Percentiles rank a stretch among this genome's conserved stretches.
Evolutionary conservation across 805 yeast genomes (phyloP).

Genomic region (Wickerhamiella occidentalis): DNA sequence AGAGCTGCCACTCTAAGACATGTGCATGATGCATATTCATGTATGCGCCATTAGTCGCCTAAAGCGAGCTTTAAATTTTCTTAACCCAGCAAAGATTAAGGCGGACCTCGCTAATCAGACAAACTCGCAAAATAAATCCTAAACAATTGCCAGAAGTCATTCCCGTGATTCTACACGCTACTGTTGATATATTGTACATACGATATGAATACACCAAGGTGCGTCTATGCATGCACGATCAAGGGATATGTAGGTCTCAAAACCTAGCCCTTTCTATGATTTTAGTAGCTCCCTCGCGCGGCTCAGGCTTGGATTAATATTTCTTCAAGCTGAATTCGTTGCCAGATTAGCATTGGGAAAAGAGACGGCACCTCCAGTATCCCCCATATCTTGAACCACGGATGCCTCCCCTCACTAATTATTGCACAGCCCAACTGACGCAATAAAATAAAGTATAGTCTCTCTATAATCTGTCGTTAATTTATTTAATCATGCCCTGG

Average conservation of each 20-base stretch:
- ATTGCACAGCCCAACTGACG: not conserved
- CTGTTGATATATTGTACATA: not conserved
- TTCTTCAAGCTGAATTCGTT: not conserved
- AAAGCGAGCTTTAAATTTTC: not conserved
- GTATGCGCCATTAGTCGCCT: not conserved
- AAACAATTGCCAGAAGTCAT: too few relatives aligned
- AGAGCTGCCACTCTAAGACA: not conserved
- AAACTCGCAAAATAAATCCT: not conserved
- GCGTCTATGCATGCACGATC: not conserved
- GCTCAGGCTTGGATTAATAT: not conserved
- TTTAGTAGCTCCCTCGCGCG: not conserved
- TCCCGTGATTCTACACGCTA: not conserved
- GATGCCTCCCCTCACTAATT: not conserved
- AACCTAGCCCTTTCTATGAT: conserved; percentile 10
- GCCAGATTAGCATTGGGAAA: not conserved
- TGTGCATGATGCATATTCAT: not conserved
- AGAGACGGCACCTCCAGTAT: too few relatives aligned
- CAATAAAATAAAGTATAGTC: not conserved
- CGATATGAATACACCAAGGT: not conserved
- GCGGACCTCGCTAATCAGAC: not conserved
- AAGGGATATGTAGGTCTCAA: not conserved
- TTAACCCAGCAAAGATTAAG: not conserved
- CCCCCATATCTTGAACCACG: too few relatives aligned
- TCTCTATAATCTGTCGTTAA: not conserved
- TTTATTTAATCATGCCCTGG: too few relatives aligned